Evolutionary conservation across 257 asterid genomes (phyloP), one percentile per base, ranked within the genome.

Genomic region (Rehmannia glutinosa): DNA sequence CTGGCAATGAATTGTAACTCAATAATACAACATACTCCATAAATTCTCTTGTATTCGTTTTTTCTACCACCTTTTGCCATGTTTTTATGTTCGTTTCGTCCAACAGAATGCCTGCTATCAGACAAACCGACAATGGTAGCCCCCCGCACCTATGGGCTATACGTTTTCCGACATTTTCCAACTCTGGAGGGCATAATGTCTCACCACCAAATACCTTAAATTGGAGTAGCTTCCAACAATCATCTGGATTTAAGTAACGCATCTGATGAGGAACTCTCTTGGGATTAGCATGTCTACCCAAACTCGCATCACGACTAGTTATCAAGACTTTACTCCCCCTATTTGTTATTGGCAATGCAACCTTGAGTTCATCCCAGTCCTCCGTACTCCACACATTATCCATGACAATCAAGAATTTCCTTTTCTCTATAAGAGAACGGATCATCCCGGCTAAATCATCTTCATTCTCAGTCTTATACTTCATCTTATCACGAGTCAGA

Each of bases 381-480:
- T 46, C 76, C 0, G 9, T 42, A 0, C 64, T 75, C 89, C 92
- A 86, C 5, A 85, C 80, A 27, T 82, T 85, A 39, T 85, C 88
- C 68, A 82, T 13, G 20, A 82, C 83, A 23, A 83, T 24, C 58
- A 86, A 50, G 68, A 79, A 83, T 2, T 74, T 83, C 9, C 56
- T 74, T 2, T 16, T 4, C 57, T 46, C 51, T 33, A 82, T 46
- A 38, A 6, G 24, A 0, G 8, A 23, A 0, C 16, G 16, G 2
- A 78, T 67, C 13, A 2, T 17, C n/a, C 21, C 8, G 5, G 43
- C 64, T 21, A 83, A 27, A 0, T 69, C 75, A 0, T 46, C 47
- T 2, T 52, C 73, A n/a, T n/a, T n/a, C n/a, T n/a, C n/a, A n/a
- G n/a, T n/a, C n/a, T n/a, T n/a, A n/a, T n/a, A n/a, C n/a, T n/a